Conservation (phyloP, 1,284 basidiomycete genomes). For the Kwoniella shivajii region DNA sequence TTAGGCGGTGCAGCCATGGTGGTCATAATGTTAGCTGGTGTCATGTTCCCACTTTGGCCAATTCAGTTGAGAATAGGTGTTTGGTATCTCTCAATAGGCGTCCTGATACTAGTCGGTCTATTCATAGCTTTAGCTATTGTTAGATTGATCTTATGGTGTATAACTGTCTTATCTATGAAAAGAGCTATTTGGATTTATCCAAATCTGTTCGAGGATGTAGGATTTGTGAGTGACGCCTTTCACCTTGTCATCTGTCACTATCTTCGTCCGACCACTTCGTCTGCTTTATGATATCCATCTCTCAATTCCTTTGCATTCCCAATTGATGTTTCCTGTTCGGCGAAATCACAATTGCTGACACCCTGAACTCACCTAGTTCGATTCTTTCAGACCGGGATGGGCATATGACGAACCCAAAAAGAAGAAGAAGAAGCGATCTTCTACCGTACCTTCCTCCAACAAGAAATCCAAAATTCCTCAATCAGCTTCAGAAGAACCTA, state of each 20-base stretch:
- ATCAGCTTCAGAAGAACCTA: background rate
- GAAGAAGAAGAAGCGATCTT: conserved; percentile 62
- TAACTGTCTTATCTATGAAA: conserved; percentile 80
- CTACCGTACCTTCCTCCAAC: background rate
- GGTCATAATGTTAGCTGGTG: conserved; percentile 87
- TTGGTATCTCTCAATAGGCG: conserved; percentile 89
- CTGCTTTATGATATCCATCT: no score
- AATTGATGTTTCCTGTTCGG: no score
- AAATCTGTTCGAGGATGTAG: conserved; percentile 96
- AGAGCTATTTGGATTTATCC: conserved; percentile 99
- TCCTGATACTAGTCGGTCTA: conserved; percentile 83
- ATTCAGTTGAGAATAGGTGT: conserved; percentile 89
- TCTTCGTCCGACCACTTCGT: no score
- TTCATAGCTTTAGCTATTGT: conserved; percentile 93
- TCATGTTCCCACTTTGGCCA: conserved; percentile 99
- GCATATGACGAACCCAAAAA: conserved; percentile 96
- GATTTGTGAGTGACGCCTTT: conserved; percentile 73
- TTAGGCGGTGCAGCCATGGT: conserved; percentile 93
- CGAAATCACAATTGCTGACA: background rate
- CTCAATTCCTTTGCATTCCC: no score
- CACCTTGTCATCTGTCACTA: background rate
- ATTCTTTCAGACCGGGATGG: conserved; percentile 96
- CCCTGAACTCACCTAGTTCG: conserved; percentile 64
- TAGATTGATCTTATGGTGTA: conserved; percentile 89
- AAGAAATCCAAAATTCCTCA: conserved; percentile 18